A percentile compares a stretch with the other conserved stretches of the same genome.
Evolutionary conservation across 1,284 basidiomycete species (phyloP).

Genomic region (Singerocomus rubriflavus): DNA sequence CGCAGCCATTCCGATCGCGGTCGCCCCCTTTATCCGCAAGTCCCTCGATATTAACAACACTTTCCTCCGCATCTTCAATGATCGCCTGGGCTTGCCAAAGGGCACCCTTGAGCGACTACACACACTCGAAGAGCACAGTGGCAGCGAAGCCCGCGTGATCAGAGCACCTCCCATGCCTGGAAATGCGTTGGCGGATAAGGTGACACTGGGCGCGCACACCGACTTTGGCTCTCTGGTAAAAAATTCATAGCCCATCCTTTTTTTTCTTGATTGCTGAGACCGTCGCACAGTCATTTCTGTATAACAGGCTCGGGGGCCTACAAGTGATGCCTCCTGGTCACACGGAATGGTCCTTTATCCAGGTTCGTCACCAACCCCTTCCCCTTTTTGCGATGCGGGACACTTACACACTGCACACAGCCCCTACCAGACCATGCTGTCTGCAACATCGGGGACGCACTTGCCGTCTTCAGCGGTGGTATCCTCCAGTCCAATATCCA

Average conservation of each 20-base stretch:
- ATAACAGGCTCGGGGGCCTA: slow-evolving; percentile 69
- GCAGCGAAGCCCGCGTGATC: slow-evolving; percentile 60
- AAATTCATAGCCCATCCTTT: too few relatives aligned
- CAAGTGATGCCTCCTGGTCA: slow-evolving; percentile 65
- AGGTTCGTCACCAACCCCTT: slow-evolving; percentile 34
- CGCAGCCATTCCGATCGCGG: slow-evolving; percentile 45
- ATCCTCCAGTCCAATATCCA: slow-evolving; percentile 57
- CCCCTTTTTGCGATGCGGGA: too few relatives aligned
- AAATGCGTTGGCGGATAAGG: slow-evolving; percentile 25
- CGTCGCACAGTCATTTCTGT: slow-evolving; percentile 52
- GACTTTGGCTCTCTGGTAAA: slow-evolving; percentile 51
- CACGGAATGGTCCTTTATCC: slow-evolving; percentile 67
- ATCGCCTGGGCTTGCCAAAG: slow-evolving; percentile 50
- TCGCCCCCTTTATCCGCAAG: slow-evolving; percentile 56
- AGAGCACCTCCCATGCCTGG: slow-evolving; percentile 43
- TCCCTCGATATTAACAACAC: slow-evolving; percentile 55
- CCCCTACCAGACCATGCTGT: slow-evolving; percentile 58
- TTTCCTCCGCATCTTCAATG: slow-evolving; percentile 55
- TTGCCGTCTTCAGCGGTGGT: slow-evolving; percentile 58
- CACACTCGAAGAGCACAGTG: slow-evolving; percentile 44
- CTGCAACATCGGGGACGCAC: slow-evolving; percentile 60
- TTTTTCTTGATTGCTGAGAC: neutral
- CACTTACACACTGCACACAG: slow-evolving; percentile 23
- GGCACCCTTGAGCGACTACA: slow-evolving; percentile 52
- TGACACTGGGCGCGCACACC: slow-evolving; percentile 51